phyloP scores from a whole-genome alignment of 1,284 basidiomycete species.

The Austropuccinia psidii region DNA sequence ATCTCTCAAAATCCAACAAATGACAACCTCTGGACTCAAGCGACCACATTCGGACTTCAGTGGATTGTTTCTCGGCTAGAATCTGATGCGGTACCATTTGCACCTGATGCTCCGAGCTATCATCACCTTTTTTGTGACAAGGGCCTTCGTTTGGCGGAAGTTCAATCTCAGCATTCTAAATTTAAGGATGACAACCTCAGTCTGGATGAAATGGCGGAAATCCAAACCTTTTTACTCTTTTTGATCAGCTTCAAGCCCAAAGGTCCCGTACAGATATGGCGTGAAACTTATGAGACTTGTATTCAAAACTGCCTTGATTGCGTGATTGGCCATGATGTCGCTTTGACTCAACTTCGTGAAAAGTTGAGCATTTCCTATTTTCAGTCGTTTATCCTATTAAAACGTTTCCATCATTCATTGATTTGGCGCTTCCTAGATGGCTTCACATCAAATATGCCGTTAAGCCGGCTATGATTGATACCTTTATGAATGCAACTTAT shows the following conservation, averaged over 20 bases:
- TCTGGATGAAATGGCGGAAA: background rate
- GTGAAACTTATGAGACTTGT: slow-evolving; percentile 25
- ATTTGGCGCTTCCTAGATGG: slow-evolving; percentile 17
- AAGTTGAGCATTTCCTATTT: slow-evolving; percentile 7
- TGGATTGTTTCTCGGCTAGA: slow-evolving; percentile 21
- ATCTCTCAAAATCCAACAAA: slow-evolving; percentile 1
- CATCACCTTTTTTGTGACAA: slow-evolving; percentile 33
- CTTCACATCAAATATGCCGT: background rate
- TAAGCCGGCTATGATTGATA: background rate
- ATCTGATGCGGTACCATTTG: slow-evolving; percentile 13
- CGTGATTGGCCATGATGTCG: slow-evolving; percentile 8
- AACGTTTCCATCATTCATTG: too few relatives aligned
- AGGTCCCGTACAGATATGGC: slow-evolving; percentile 19
- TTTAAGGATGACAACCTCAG: background rate
- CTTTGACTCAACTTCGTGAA: background rate
- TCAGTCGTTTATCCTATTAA: too few relatives aligned
- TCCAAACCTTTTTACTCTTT: slow-evolving; percentile 19
- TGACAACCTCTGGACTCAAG: background rate
- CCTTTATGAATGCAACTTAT: slow-evolving; percentile 5
- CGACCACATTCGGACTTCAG: slow-evolving; percentile 15
- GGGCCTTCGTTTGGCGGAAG: slow-evolving; percentile 21
- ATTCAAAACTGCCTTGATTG: slow-evolving; percentile 28
- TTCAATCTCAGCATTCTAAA: background rate
- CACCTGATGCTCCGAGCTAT: slow-evolving; percentile 9
- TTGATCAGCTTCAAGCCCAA: slow-evolving; percentile 25